Evolutionary conservation across 768 basidiomycete species (phyloP).

Genomic region (Mycena epipterygia): DNA sequence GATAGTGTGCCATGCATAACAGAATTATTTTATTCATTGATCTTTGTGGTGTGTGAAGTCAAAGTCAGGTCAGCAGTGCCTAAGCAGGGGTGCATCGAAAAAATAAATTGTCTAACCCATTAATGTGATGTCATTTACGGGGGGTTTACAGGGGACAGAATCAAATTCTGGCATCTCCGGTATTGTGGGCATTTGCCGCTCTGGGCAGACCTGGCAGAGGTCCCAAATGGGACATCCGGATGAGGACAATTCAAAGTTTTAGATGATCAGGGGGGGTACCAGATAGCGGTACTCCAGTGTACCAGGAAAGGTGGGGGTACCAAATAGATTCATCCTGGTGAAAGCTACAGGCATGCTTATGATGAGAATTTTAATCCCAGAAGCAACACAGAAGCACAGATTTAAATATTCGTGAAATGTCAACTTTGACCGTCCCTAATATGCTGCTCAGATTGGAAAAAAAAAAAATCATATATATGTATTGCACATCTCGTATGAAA

Average conservation of each 20-base stretch:
- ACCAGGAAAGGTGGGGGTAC: no score
- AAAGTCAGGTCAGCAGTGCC: constrained; percentile 1
- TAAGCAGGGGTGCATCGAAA: background rate
- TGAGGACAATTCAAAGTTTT: background rate
- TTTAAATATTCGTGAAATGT: no score
- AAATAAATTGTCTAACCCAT: background rate
- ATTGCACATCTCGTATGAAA: no score
- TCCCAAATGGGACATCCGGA: constrained; percentile 1
- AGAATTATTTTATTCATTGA: constrained; percentile 6
- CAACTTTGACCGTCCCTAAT: no score
- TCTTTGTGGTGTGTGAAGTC: background rate
- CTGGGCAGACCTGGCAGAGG: background rate
- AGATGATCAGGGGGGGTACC: background rate
- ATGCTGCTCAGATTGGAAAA: no score
- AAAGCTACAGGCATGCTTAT: background rate
- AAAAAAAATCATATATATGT: no score
- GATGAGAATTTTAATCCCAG: constrained; percentile 3
- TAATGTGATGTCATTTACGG: background rate
- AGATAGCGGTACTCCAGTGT: no score
- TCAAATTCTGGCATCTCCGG: background rate
- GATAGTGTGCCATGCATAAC: constrained; percentile 14
- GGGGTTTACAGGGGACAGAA: background rate
- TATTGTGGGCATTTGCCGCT: background rate
- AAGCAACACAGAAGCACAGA: background rate
- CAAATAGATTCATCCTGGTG: no score